Evolutionary conservation across 805 yeast genomes (phyloP).

Genomic region (Teunomyces lycoperdinae): DNA sequence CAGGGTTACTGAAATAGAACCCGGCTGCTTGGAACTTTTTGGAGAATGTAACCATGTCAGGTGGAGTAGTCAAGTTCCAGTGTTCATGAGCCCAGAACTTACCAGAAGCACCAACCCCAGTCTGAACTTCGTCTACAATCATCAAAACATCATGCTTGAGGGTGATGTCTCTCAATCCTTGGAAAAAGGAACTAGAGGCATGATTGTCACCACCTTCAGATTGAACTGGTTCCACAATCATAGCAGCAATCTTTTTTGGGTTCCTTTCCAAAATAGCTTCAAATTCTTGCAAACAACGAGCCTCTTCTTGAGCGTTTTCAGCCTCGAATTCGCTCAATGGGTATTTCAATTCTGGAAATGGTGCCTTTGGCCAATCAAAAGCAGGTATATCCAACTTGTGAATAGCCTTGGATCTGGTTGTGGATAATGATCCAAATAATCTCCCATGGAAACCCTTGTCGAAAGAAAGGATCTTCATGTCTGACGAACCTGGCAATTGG

Average conservation of each 20-base stretch:
- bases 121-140: slow-evolving; percentile 73
- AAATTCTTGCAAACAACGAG: slow-evolving; percentile 43
- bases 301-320: slow-evolving; percentile 49
- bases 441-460: slow-evolving; percentile 58
- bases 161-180: slow-evolving; percentile 59
- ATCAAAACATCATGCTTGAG: slow-evolving; percentile 53
- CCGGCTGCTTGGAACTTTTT: slow-evolving; percentile 76
- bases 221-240: slow-evolving; percentile 61
- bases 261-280: slow-evolving; percentile 38
- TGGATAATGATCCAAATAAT: slow-evolving; percentile 53
- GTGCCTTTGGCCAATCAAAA: slow-evolving; percentile 56
- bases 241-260: slow-evolving; percentile 49
- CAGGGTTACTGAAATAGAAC: slow-evolving; percentile 59
- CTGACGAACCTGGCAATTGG: slow-evolving; percentile 51
- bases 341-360: slow-evolving; percentile 41
- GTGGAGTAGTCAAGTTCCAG: slow-evolving; percentile 58
- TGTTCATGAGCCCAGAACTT: slow-evolving; percentile 74
- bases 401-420: slow-evolving; percentile 55
- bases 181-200: slow-evolving; percentile 59
- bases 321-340: slow-evolving; percentile 33
- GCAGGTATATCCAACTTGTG: slow-evolving; percentile 62
- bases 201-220: slow-evolving; percentile 79
- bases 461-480: slow-evolving; percentile 52
- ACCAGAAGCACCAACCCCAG: slow-evolving; percentile 74
- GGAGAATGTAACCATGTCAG: slow-evolving; percentile 69